These are phyloP conservation scores for Colletotrichum zoysiae DNA, from an alignment of 2,329 filamentous ascomycete genomes.

Conservation along the genomic window DNA sequence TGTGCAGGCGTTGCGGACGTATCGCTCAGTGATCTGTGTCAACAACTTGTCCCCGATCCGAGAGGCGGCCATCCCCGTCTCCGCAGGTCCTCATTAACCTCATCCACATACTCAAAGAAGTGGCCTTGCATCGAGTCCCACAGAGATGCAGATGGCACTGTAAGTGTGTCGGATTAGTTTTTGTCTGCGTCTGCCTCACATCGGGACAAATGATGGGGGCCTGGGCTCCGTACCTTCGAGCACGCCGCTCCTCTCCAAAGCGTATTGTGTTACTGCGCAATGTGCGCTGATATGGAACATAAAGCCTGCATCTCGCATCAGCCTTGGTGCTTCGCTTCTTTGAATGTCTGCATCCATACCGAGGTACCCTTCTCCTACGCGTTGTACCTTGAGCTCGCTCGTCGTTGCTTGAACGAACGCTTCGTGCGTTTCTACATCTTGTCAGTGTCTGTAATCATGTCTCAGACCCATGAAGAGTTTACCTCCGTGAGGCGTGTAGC, in stretches of 20 bases:
- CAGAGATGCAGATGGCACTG: slow-evolving; percentile 42
- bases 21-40: slow-evolving; percentile 6
- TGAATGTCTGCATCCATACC: slow-evolving; percentile 23
- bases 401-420: slow-evolving; percentile 44
- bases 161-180: slow-evolving; percentile 9
- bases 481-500: slow-evolving; percentile 49
- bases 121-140: slow-evolving; percentile 44
- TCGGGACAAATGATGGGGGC: not conserved
- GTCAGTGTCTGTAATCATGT: slow-evolving; percentile 6
- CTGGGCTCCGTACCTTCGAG: slow-evolving; percentile 33
- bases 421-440: slow-evolving; percentile 44
- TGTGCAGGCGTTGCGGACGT: not conserved
- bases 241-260: slow-evolving; percentile 39
- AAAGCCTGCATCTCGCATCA: slow-evolving; percentile 48
- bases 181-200: not conserved
- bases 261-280: slow-evolving; percentile 46
- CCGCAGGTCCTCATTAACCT: slow-evolving; percentile 42
- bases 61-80: slow-evolving; percentile 20
- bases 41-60: not conserved
- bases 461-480: slow-evolving; percentile 19
- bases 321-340: slow-evolving; percentile 44
- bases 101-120: slow-evolving; percentile 42
- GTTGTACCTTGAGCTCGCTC: slow-evolving; percentile 42
- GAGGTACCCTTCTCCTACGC: slow-evolving; percentile 45
- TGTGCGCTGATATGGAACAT: slow-evolving; percentile 48